Evolutionary conservation across 2,329 filamentous ascomycete genomes (phyloP).

Genomic region (Trichoderma oligosporum): DNA sequence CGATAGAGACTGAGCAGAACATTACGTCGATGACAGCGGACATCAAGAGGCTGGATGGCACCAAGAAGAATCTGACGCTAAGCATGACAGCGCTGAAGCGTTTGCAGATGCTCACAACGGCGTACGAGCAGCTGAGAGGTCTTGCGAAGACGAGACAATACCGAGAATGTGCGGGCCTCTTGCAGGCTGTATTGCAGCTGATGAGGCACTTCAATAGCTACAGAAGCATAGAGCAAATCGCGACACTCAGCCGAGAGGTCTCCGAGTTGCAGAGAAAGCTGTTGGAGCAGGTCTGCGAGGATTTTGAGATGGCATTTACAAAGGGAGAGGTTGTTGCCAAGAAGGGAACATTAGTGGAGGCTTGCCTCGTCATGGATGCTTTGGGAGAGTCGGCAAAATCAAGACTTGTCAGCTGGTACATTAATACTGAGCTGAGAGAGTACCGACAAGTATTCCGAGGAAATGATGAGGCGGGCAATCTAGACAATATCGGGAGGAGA

Average conservation of each 20-base stretch:
- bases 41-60: conserved; percentile 94
- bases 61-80: conserved; percentile 91
- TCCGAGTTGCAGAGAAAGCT: conserved; percentile 89
- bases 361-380: conserved; percentile 90
- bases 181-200: conserved; percentile 93
- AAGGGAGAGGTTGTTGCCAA: conserved; percentile 75
- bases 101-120: conserved; percentile 96
- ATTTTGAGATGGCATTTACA: conserved; percentile 93
- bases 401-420: conserved; percentile 90
- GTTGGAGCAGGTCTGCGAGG: conserved; percentile 96
- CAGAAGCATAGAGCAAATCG: conserved; percentile 95
- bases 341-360: conserved; percentile 72
- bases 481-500: conserved; percentile 92
- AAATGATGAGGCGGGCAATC: conserved; percentile 90
- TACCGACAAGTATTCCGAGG: conserved; percentile 94
- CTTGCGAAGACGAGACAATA: conserved; percentile 86
- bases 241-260: conserved; percentile 85
- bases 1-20: conserved; percentile 86
- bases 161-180: conserved; percentile 84
- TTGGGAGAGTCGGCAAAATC: conserved; percentile 81
- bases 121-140: conserved; percentile 90
- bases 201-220: conserved; percentile 99
- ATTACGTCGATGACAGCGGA: conserved; percentile 99
- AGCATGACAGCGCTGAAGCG: conserved; percentile 98
- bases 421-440: conserved; percentile 93